These are phyloP conservation scores for Orbilia oligospora DNA, from an alignment of 2,329 filamentous ascomycete species.

Conservation along the genomic window DNA sequence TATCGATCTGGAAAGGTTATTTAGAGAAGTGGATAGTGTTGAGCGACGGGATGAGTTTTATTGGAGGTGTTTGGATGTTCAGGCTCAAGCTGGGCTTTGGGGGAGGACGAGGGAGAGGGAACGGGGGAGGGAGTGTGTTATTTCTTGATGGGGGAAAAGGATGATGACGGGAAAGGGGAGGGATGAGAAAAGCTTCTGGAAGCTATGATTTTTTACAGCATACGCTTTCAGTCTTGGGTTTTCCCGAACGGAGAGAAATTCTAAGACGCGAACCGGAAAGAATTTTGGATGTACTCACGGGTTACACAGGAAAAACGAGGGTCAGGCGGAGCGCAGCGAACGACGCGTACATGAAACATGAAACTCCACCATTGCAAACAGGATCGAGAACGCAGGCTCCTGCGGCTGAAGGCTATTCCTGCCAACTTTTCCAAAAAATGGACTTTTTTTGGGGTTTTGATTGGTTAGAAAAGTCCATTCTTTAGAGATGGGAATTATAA, in stretches of 20 bases:
- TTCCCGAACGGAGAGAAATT: background rate
- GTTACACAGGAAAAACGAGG: background rate
- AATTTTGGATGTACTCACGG: background rate
- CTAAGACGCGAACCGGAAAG: no score
- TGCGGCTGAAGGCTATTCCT: constrained; percentile 19
- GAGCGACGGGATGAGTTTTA: constrained; percentile 4
- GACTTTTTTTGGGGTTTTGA: constrained; percentile 6
- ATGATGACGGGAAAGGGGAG: background rate
- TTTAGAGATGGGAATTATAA: background rate
- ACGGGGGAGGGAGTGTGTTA: background rate
- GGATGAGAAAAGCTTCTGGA: no score
- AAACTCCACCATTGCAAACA: background rate
- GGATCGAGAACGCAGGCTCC: background rate
- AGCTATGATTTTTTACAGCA: no score
- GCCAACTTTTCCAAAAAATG: background rate
- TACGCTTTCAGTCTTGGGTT: no score
- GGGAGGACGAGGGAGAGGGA: background rate
- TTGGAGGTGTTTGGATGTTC: constrained; percentile 12
- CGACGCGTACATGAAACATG: background rate
- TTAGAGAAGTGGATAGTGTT: constrained; percentile 1
- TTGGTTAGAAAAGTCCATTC: constrained; percentile 33
- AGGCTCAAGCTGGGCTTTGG: background rate
- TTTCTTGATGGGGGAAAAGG: background rate
- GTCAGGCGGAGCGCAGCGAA: background rate
- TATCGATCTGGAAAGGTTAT: constrained; percentile 19